Base-by-base conservation (phyloP, 345 rosid species). In the Citrus inodora region DNA sequence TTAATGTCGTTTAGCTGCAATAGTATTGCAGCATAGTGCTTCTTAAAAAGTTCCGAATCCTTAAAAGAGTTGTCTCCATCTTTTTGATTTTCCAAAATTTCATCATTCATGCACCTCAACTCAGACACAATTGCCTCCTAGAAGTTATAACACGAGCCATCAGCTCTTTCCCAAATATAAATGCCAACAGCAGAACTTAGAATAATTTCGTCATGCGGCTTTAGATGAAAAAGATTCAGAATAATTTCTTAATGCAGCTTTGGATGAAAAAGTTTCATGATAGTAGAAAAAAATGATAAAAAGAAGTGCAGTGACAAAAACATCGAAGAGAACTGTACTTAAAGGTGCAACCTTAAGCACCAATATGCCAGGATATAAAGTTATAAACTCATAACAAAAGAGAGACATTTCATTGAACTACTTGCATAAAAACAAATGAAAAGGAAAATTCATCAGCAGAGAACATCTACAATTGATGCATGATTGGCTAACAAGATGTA, bases 1-100 rank as follows among this genome's bases (percentile, higher is more conserved):
- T 92, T 92, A 76, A 90, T 76, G 84, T 91, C 92, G 40, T 90
- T 91, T 76, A 92, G 83, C 88, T 81, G 91, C 33, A 88, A 82
- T 78, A 92, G 84, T 76, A 92, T 88, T 51, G 97, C 93, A 75
- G 95, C 97, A 83, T 92, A 91, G 73, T 91, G 90, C 86, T 91
- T 92, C 88, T 87, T 90, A 79, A 91, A 91, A 78, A 84, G 78
- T 82, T 91, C 93, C 59, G 92, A 89, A 75, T 87, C 92, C 86
- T 88, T 90, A 19, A 87, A 76, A 66, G 87, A 78, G 74, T 81
- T 86, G 77, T 87, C 83, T 56, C 87, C 89, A 66, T 81, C 88
- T 64, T 88, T 90, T 82, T 90, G 91, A 79, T 83, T 87, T 85
- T 88, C 93, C 79, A 86, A 70, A 76, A 88, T 85, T 80, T 87